Conservation (phyloP, 495 filamentous ascomycete genomes). For the Hypoxylon cercidicola region DNA sequence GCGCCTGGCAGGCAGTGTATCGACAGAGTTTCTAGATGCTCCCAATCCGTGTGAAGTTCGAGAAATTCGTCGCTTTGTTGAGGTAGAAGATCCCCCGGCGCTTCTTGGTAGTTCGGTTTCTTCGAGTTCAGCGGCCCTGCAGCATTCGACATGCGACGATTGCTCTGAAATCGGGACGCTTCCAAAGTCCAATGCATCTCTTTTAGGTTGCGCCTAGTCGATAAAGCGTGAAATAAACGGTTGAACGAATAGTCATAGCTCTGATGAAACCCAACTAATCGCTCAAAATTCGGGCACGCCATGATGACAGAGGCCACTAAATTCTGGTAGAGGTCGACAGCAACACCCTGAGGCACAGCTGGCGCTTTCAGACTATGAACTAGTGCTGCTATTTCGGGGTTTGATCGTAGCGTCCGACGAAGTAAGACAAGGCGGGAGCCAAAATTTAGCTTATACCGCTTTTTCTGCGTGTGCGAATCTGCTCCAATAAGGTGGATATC, state of each 20-base stretch:
- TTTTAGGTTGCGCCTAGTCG: conserved; percentile 75
- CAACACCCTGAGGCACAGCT: conserved; percentile 64
- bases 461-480: conserved; percentile 70
- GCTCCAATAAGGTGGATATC: conserved; percentile 74
- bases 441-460: conserved; percentile 72
- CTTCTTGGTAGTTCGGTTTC: conserved; percentile 40
- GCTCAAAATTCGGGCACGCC: conserved; percentile 85
- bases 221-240: conserved; percentile 80
- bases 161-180: conserved; percentile 49
- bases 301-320: conserved; percentile 82
- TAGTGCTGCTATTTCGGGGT: conserved; percentile 73
- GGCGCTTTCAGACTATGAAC: conserved; percentile 81
- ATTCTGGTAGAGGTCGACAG: conserved; percentile 71
- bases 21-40: conserved; percentile 75
- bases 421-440: conserved; percentile 78
- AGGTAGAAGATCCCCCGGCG: conserved; percentile 65
- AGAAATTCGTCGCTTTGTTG: conserved; percentile 75
- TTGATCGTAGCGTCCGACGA: conserved; percentile 77
- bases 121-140: conserved; percentile 39
- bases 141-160: conserved; percentile 42
- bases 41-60: conserved; percentile 75
- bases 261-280: conserved; percentile 74
- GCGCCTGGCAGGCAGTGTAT: conserved; percentile 74
- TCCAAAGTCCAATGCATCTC: conserved; percentile 84
- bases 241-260: conserved; percentile 78